Evolutionary conservation across 164 flowering plant species (phyloP), one percentile per base, ranked within the genome.

Genomic region (Magnolia sinica): DNA sequence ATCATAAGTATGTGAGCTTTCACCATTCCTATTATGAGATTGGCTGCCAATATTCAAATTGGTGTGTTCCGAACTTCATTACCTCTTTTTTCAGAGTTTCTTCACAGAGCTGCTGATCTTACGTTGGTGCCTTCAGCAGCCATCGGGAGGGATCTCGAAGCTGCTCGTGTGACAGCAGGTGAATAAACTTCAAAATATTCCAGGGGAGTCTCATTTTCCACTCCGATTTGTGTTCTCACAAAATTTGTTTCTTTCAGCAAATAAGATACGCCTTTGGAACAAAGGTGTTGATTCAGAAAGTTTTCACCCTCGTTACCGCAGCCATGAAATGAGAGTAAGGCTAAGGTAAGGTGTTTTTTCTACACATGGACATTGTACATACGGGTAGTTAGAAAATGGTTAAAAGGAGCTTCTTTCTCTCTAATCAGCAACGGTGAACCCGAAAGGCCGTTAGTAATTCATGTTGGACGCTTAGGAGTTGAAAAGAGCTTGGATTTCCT

Each of bases 401-500:
- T 29, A 68, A 68, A 4, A 66, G 4, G 3, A 11, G 18, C 31
- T 6, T 50, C 72, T 76, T 68, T 49, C 13, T 74, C 58, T 67
- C 52, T 64, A 45, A 81, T 77, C 89, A 96, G 98, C 80, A 83
- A 85, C 71, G 96, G 97, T 50, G 98, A 96, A 84, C 98, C 98
- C 51, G 97, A 96, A 24, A 91, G 83, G 74, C 99, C 98, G 49
- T 79, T 96, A 76, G 81, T 96, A 76, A 86, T 94, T 71, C 99
- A 96, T 81, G 98, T 94, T 78, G 99, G 99, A 64, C 85, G 99
- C 31, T 83, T 96, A 75, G 99, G 99, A 73, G 94, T 91, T 72
- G 99, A 96, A 84, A 96, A 96, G 89, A 96, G 98, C 79, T 88
- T 96, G 90, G 98, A 96, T 84, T 90, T 94, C 76, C 90, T 89